Percentiles rank a stretch among this genome's conserved stretches.
Evolutionary conservation across 2,329 filamentous ascomycete species (phyloP).

Genomic region (Nemania sp.): DNA sequence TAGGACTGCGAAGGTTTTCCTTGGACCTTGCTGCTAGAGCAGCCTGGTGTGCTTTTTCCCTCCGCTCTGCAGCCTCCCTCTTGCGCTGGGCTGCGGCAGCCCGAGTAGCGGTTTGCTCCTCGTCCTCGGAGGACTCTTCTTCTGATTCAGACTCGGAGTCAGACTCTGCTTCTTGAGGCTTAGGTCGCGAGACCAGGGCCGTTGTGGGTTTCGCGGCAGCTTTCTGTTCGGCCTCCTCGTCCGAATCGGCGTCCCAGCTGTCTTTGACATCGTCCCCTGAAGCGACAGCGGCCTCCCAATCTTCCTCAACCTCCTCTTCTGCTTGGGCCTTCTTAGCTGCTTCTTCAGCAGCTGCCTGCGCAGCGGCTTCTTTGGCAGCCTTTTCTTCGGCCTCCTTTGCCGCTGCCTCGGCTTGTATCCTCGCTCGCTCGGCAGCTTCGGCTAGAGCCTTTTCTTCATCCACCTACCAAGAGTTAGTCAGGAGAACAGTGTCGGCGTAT

Average conservation of each 20-base stretch:
- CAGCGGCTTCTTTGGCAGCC: conserved; percentile 61
- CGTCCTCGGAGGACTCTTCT: conserved; percentile 69
- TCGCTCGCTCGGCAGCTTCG: conserved; percentile 76
- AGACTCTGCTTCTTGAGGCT: conserved; percentile 49
- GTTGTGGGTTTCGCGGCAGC: conserved; percentile 27
- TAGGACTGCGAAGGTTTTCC: conserved; percentile 93
- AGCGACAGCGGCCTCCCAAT: conserved; percentile 86
- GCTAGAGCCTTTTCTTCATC: conserved; percentile 80
- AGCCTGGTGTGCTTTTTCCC: conserved; percentile 88
- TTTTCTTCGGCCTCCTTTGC: conserved; percentile 66
- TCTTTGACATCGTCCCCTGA: conserved; percentile 84
- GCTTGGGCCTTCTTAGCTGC: conserved; percentile 59
- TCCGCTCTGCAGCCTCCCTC: conserved; percentile 83
- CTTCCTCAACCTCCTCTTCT: conserved; percentile 71
- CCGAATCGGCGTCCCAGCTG: conserved; percentile 88
- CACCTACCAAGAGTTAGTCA: conserved; percentile 48
- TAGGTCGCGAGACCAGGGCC: conserved; percentile 41
- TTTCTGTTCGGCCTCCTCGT: conserved; percentile 66
- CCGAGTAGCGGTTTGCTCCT: conserved; percentile 74
- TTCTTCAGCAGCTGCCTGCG: conserved; percentile 58
- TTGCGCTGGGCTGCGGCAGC: conserved; percentile 77
- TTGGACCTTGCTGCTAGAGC: conserved; percentile 88
- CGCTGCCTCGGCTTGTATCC: conserved; percentile 68
- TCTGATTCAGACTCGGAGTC: conserved; percentile 54
- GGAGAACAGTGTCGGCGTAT: background rate